These are phyloP conservation scores for Pigoraptor vietnamica DNA, from an alignment of 78 protist species.

Conservation along the genomic window DNA sequence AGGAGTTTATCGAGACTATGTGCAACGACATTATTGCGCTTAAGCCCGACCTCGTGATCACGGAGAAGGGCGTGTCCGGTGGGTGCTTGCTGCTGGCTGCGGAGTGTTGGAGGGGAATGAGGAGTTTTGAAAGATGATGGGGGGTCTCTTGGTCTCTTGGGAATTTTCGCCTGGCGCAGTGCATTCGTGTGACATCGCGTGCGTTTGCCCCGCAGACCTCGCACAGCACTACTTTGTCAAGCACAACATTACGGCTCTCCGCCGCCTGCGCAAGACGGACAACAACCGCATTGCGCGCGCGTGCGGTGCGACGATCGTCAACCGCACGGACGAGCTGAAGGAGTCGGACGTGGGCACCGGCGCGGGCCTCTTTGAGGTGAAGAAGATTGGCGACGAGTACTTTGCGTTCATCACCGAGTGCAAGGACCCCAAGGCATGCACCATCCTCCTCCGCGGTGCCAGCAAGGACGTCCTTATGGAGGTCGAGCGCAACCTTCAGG, in stretches of 20 bases:
- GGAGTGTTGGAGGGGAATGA: background rate
- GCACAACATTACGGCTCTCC: conserved; percentile 90
- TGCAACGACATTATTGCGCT: conserved; percentile 79
- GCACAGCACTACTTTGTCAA: conserved; percentile 91
- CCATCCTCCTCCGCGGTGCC: conserved; percentile 98
- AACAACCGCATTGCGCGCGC: conserved; percentile 98
- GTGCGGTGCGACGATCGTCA: conserved; percentile 97
- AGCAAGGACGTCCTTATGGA: conserved; percentile 97
- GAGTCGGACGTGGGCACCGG: conserved; percentile 95
- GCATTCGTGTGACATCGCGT: too few relatives aligned
- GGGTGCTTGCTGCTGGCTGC: background rate
- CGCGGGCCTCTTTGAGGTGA: conserved; percentile 87
- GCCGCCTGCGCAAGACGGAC: conserved; percentile 97
- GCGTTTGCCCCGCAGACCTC: conserved; percentile 43
- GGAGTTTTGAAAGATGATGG: background rate
- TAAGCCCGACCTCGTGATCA: conserved; percentile 98
- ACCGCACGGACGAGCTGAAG: conserved; percentile 85
- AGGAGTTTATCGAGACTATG: conserved; percentile 78
- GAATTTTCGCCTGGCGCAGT: too few relatives aligned
- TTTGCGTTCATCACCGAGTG: conserved; percentile 95
- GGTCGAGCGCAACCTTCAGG: conserved; percentile 74
- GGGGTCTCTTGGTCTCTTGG: too few relatives aligned
- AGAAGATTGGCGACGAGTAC: conserved; percentile 98
- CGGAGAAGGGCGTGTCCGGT: conserved; percentile 97
- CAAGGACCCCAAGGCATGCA: conserved; percentile 97